Base-by-base conservation (phyloP, 2,329 filamentous ascomycete genomes). In the Stylonectria norvegica region DNA sequence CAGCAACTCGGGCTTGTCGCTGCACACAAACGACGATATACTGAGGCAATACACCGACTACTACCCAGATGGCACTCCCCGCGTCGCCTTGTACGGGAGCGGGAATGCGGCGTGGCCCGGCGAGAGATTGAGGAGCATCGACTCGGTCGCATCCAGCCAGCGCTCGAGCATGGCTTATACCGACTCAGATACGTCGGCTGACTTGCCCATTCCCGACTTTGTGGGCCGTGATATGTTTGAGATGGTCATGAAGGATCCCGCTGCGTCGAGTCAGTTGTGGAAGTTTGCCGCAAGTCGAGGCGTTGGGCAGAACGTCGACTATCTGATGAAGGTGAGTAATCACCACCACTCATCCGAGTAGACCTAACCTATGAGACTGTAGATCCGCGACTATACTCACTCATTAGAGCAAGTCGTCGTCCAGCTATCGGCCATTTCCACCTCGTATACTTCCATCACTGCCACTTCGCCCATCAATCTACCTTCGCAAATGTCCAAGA, bases 281-380 rank as follows among this genome's bases (percentile, higher is more conserved):
- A 66, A 64, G 30, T 79, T 76, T 53, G 72, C 74, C n/a, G 66
- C 70, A 34, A 64, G 57, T 20, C 60, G 64, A 20, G 65, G 70
- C 22, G 69, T 66, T 40, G 69, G 66, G 2, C 69, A 76, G 38
- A 72, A 76, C 43, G 61, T 80, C 41, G 73, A 71, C 40, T 76
- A 75, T 38, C 59, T 76, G 16, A 61, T 72, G 38, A 73, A 72
- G 59, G 71, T 74, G 39, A 43, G 64, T 55, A 17, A 5, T 30
- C 12, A 14, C 36, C 17, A 16, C 9, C 4, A 17, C n/a, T n/a
- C n/a, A n/a, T n/a, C n/a, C n/a, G n/a, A 5, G 15, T 3, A 6
- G 6, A 1, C 16, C 8, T 19, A 16, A 35, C n/a, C 12, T 19
- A n/a, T 14, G 15, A 8, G 6, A 14, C 10, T n/a, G 5, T 30